A percentile compares a stretch with the other conserved stretches of the same genome.
phyloP scores from a whole-genome alignment of 176 grass and related monocot genomes.

The Phyllostachys edulis region DNA sequence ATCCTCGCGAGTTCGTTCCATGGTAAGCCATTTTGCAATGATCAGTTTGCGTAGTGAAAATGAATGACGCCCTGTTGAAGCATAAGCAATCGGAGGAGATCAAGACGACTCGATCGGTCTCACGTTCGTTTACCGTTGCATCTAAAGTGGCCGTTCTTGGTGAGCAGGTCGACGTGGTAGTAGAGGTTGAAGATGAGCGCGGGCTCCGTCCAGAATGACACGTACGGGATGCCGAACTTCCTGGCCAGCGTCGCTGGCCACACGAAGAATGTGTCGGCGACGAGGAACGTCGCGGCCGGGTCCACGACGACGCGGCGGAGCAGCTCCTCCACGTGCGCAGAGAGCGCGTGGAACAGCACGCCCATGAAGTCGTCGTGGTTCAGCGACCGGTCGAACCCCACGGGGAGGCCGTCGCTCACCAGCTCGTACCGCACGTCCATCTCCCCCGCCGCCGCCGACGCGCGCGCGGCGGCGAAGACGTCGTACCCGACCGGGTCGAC shows the following conservation, averaged over 20 bases:
- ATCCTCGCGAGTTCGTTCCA: not conserved
- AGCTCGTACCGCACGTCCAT: conserved; percentile 64
- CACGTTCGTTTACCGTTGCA: conserved; percentile 34
- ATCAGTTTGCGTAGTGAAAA: too few relatives aligned
- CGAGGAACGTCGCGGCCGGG: conserved; percentile 50
- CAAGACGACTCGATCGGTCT: not conserved
- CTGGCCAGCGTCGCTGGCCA: conserved; percentile 58
- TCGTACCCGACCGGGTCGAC: not conserved
- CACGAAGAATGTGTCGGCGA: conserved; percentile 66
- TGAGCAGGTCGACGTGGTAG: conserved; percentile 60
- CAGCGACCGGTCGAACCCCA: conserved; percentile 56
- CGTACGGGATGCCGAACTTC: conserved; percentile 48
- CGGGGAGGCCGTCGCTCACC: conserved; percentile 56
- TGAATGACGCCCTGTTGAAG: too few relatives aligned
- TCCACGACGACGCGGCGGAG: conserved; percentile 45
- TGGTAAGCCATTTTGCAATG: not conserved
- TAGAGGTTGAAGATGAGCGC: conserved; percentile 65
- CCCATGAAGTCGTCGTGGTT: conserved; percentile 68
- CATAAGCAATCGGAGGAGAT: too few relatives aligned
- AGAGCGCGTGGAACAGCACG: conserved; percentile 46
- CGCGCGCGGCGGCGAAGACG: conserved; percentile 32
- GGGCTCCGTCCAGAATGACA: conserved; percentile 77
- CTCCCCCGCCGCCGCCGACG: not conserved
- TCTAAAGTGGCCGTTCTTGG: conserved; percentile 49
- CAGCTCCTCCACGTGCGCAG: conserved; percentile 73